Evolutionary conservation across 75 land plant genomes (phyloP), one percentile per base, ranked within the genome.

Genomic region (Adiantum capillusveneris): DNA sequence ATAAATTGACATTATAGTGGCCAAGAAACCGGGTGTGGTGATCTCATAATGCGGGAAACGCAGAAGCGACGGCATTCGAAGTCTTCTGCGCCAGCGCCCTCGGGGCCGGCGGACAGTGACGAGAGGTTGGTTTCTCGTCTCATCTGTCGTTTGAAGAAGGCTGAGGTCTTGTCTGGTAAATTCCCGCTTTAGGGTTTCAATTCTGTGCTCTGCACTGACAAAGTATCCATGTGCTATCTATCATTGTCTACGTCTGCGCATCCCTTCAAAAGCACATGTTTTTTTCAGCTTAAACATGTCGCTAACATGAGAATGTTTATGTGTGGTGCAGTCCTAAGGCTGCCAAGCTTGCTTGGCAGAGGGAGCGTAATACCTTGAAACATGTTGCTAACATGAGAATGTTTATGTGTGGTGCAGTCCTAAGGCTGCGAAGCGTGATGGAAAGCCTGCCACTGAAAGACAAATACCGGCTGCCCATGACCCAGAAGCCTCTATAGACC

Each of bases 351-450:
- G 22, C 50, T 46, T 46, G 5, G 22, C 6, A 46, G 14, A 46
- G 28, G 28, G 2, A 25, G 55, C 55, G 25, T 25, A 2, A 3
- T 53, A 9, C 37, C 7, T 34, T 25, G 2, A 25, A 24, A 26
- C 29, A 12, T 25, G 29, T 25, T 53, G 25, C 14, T 26, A 2
- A 22, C 7, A 26, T 53, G n/a, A n/a, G n/a, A n/a, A 19, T 25
- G 55, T 13, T 26, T 53, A 9, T 29, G 17, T 1, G 6, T 31
- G 12, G 20, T 62, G 16, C 62, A 85, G 88, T 57, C 84, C 77
- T 9, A 76, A 79, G 60, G 69, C 70, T 58, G 37, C 74, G 25
- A 78, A 74, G 57, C 79, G 88, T 66, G 79, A 85, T 59, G 73
- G 77, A 14, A 85, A 70, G 64, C 72, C 65, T 27, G 69, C 27